Percentiles rank a stretch among this genome's conserved stretches.
These are phyloP conservation scores for Pistacia vera DNA, from an alignment of 345 rosid genomes.

Conservation along the genomic window DNA sequence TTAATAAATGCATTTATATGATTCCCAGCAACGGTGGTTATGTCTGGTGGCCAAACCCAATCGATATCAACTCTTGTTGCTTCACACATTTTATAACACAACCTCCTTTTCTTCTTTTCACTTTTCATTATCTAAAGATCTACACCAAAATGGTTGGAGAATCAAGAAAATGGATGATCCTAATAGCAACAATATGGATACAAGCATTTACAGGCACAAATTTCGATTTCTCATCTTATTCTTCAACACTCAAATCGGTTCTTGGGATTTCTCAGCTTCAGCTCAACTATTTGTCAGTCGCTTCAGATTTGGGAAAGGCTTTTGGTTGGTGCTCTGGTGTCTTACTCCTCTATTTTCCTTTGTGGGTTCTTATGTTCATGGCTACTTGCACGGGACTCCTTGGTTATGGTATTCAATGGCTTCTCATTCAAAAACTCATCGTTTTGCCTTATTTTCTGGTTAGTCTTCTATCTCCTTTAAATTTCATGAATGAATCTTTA, in stretches of 20 bases:
- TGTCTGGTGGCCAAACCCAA: too few species aligned
- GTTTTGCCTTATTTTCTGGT: slow-evolving; percentile 69
- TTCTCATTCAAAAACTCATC: slow-evolving; percentile 51
- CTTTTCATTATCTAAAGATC: too few species aligned
- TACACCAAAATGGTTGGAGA: slow-evolving; percentile 43
- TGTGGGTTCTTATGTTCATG: slow-evolving; percentile 58
- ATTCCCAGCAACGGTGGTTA: too few species aligned
- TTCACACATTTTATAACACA: too few species aligned
- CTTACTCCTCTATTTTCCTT: slow-evolving; percentile 51
- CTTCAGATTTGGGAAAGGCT: slow-evolving; percentile 80
- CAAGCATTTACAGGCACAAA: slow-evolving; percentile 86
- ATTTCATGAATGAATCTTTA: too few species aligned
- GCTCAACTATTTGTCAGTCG: slow-evolving; percentile 68
- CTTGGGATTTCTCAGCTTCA: slow-evolving; percentile 75
- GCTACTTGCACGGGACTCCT: slow-evolving; percentile 34
- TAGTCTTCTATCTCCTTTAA: slow-evolving; percentile 10
- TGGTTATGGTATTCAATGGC: slow-evolving; percentile 79
- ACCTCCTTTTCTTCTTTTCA: too few species aligned
- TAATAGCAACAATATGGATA: slow-evolving; percentile 69
- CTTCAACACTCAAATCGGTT: slow-evolving; percentile 55
- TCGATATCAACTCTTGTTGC: too few species aligned
- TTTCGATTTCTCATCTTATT: slow-evolving; percentile 81
- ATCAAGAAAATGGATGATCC: slow-evolving; percentile 69
- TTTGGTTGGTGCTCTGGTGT: slow-evolving; percentile 80
- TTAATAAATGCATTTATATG: too few species aligned